Percentiles rank a stretch among this genome's conserved stretches.
Evolutionary conservation across 352 stramenopile genomes (phyloP).

Genomic region (Poterioochromonas sp.): DNA sequence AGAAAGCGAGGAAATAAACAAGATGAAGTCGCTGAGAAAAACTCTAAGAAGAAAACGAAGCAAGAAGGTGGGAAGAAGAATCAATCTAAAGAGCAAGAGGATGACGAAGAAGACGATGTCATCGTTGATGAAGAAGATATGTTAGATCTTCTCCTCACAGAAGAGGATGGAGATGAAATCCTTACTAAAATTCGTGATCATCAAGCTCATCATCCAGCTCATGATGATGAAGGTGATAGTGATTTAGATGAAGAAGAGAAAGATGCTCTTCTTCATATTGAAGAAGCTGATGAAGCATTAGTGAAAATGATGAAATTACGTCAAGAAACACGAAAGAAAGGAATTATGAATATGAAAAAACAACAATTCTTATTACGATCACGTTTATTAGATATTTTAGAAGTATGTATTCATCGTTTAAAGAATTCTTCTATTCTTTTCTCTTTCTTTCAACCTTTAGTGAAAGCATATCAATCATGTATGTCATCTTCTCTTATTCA

Average conservation of each 20-base stretch:
- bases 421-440: not conserved
- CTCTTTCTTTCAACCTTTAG: not conserved
- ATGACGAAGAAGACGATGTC: conserved; percentile 28
- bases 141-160: not conserved
- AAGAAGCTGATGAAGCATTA: conserved; percentile 13
- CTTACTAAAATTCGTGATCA: not conserved
- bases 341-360: not conserved
- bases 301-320: not conserved
- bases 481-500: not conserved
- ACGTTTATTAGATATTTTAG: conserved; percentile 6
- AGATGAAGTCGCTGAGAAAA: conserved; percentile 34
- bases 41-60: conserved; percentile 34
- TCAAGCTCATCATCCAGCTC: conserved; percentile 50
- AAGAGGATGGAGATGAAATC: not conserved
- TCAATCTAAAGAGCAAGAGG: no score
- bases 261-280: not conserved
- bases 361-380: not conserved
- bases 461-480: not conserved
- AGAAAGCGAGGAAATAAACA: not conserved
- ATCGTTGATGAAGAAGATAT: conserved; percentile 51
- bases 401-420: not conserved
- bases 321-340: not conserved
- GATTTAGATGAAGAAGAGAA: not conserved
- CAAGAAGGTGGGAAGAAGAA: conserved; percentile 11
- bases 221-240: not conserved